A percentile compares a stretch with the other conserved stretches of the same genome.
Conservation (phyloP, 768 basidiomycete species). For the Termitomyces titanicus region DNA sequence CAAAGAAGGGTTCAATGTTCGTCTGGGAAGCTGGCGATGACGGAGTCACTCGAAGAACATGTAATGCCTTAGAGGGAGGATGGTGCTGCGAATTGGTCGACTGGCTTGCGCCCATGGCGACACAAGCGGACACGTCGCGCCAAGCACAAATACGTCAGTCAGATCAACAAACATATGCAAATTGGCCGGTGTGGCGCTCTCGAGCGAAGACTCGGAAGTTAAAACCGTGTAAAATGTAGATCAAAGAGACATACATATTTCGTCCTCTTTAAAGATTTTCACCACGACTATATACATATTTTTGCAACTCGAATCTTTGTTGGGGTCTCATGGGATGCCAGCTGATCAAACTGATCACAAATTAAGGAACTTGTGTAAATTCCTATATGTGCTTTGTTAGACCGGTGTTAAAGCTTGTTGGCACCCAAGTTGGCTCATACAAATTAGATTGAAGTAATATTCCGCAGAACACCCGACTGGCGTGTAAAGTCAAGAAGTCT, state of each 20-base stretch:
- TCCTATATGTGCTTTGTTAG: too few relatives aligned
- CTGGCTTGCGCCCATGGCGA: conserved; percentile 69
- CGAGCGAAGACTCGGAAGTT: not conserved
- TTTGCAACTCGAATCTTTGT: too few relatives aligned
- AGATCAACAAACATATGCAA: conserved; percentile 9
- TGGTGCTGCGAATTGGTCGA: conserved; percentile 49
- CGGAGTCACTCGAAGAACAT: conserved; percentile 87
- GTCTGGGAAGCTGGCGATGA: conserved; percentile 86
- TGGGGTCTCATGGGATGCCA: too few relatives aligned
- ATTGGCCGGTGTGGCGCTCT: not conserved
- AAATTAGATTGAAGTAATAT: not conserved
- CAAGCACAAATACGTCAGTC: not conserved
- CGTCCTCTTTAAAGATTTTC: too few relatives aligned
- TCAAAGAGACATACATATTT: not conserved
- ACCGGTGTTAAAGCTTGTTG: too few relatives aligned
- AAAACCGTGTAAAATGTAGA: not conserved
- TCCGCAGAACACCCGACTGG: not conserved
- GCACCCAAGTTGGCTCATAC: not conserved
- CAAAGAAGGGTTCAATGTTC: conserved; percentile 89
- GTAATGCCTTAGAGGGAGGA: conserved; percentile 62
- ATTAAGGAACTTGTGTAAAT: too few relatives aligned
- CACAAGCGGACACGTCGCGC: not conserved
- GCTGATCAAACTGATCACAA: too few relatives aligned
- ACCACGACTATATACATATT: too few relatives aligned
- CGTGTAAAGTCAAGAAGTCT: not conserved